These are phyloP conservation scores for Crassisporium funariophilum DNA, from an alignment of 768 basidiomycete genomes.

Conservation along the genomic window DNA sequence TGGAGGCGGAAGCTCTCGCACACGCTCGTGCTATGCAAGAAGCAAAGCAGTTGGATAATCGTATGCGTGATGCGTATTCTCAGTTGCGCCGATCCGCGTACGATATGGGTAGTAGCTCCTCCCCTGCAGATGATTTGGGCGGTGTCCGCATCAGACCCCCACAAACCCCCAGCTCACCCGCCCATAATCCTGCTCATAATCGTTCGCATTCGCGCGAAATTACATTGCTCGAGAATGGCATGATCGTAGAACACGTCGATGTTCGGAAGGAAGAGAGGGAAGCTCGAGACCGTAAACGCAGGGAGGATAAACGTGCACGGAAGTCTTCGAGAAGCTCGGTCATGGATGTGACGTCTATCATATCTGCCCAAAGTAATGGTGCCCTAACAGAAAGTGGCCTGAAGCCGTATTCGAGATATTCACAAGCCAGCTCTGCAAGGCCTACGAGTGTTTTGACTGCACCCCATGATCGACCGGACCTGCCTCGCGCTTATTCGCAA, in stretches of 20 bases:
- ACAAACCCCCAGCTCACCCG: slow-evolving; percentile 41
- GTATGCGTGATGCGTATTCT: slow-evolving; percentile 79
- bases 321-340: slow-evolving; percentile 74
- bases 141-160: slow-evolving; percentile 76
- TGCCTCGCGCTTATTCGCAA: slow-evolving; percentile 73
- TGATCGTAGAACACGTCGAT: slow-evolving; percentile 88
- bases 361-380: slow-evolving; percentile 63
- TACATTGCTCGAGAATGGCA: slow-evolving; percentile 83
- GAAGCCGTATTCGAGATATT: slow-evolving; percentile 65
- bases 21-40: slow-evolving; percentile 80
- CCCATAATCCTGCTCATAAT: slow-evolving; percentile 39
- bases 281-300: slow-evolving; percentile 67
- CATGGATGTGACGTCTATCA: slow-evolving; percentile 72
- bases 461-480: slow-evolving; percentile 58
- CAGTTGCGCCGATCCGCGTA: slow-evolving; percentile 80
- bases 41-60: slow-evolving; percentile 71
- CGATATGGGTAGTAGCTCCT: slow-evolving; percentile 53
- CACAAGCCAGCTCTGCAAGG: slow-evolving; percentile 49
- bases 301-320: slow-evolving; percentile 70
- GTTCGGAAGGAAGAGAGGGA: slow-evolving; percentile 79
- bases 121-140: slow-evolving; percentile 56
- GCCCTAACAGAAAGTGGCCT: slow-evolving; percentile 60
- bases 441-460: slow-evolving; percentile 65
- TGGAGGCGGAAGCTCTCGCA: slow-evolving; percentile 82
- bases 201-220: slow-evolving; percentile 69